Evolutionary conservation across 108 stramenopile species (phyloP), one percentile per base, ranked within the genome.

Genomic region (Nitzschia inconspicua): DNA sequence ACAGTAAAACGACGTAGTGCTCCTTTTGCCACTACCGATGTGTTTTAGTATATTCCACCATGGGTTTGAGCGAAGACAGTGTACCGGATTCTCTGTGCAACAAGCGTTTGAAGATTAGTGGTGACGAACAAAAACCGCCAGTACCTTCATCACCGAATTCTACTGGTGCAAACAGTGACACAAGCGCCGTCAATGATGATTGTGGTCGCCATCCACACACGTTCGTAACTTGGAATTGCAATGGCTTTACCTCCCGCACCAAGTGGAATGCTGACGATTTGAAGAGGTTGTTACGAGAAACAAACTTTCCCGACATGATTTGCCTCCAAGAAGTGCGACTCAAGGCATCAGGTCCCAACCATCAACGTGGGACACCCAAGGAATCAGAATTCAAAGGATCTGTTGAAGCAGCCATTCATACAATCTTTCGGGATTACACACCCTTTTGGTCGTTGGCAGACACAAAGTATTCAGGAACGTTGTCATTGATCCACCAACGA

Each of bases 261-360:
- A 44, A 16, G 18, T 42, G 30, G 24, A 54, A 72, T 25, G 31
- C 19, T 23, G 30, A 20, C 47, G 40, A 57, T 26, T 26, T 72
- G n/a, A 8, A 57, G 19, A 9, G 42, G 35, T 40, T 72, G 19
- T 37, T 63, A 14, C 11, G 48, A 0, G 46, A 55, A 26, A 70
- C 69, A 0, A 23, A 57, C 4, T 35, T 50, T 19, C 65, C 72
- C 19, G 72, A 73, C 27, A 40, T 73, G 28, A 61, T 73, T 35
- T 73, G 63, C 29, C 32, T 73, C 1, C 72, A 73, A 37, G 72
- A 73, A 48, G 72, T 56, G 13, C 58, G 72, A 1, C 32, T 73
- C 18, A 66, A 73, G 37, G 65, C 65, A 29, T 40, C n/a, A 11
- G 25, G 27, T 49, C 31, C 54, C 3, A 34, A 24, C 18, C 14